Evolutionary conservation across 2,329 filamentous ascomycete species (phyloP), one percentile per base, ranked within the genome.

Genomic region (Teratosphaeria epicoccoides): DNA sequence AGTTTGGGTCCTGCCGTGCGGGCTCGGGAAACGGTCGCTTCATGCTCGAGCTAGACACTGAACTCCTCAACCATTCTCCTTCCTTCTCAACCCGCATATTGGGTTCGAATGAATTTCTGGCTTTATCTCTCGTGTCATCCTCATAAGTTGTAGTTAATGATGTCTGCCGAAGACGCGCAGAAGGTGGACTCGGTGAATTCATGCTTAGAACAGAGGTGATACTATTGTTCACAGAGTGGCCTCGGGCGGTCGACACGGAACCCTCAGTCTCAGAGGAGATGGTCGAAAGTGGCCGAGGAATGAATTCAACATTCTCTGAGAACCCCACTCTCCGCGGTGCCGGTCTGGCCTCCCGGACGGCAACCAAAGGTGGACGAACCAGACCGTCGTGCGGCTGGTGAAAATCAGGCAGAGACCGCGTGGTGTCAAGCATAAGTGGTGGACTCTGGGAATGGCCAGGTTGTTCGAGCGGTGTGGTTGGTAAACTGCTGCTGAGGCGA

Each of bases 251-350:
- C 1, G 76, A 76, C 50, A 81, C 72, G 2, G 85, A 93, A 63
- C 84, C 89, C 45, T 88, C 84, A 0, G 87, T 88, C 65, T 93
- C 88, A 20, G 83, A 90, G 1, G 88, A 95, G 12, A 94, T 82
- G 20, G 90, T 75, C 1, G 90, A 95, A 17, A 94, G 71, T 0
- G 90, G 89, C 10, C 88, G 80, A 4, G 85, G 85, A 60, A 90
- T 90, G 56, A 86, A 89, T 66, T 94, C 87, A 24, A 94, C 76
- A 10, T 81, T 86, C 57, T 94, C 88, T 1, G 87, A 88, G 63
- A 95, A 95, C 0, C 85, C 87, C 45, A 95, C 77, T 43, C 82
- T 78, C 54, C 82, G 79, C 3, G 77, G 75, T 68, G 63, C 66
- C 45, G 68, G 68, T 55, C 66, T 65, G 52, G 49, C 65, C 52